These are phyloP conservation scores for Plasmodium yoelii DNA, from an alignment of 169 alveolate species.

Conservation along the genomic window DNA sequence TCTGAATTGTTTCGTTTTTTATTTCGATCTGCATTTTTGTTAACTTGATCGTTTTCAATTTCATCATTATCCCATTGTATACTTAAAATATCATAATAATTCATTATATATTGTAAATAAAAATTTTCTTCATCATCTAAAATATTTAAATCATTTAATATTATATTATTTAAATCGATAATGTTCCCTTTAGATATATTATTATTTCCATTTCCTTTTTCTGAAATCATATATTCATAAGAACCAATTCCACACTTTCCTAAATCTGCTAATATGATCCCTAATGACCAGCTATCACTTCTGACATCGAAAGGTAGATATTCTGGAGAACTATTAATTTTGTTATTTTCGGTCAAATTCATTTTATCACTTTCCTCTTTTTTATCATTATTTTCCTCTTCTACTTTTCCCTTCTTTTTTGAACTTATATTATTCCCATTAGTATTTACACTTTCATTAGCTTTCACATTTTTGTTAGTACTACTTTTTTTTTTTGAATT, in stretches of 20 bases:
- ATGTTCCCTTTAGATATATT: slow-evolving; percentile 3
- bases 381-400: background rate
- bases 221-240: slow-evolving; percentile 40
- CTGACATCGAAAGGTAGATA: slow-evolving; percentile 64
- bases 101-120: slow-evolving; percentile 53
- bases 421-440: background rate
- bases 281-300: slow-evolving; percentile 76
- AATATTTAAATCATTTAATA: slow-evolving; percentile 41
- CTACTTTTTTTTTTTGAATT: background rate
- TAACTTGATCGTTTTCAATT: slow-evolving; percentile 30
- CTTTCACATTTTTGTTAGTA: background rate
- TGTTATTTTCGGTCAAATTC: slow-evolving; percentile 13
- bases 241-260: slow-evolving; percentile 62
- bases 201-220: slow-evolving; percentile 9
- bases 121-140: slow-evolving; percentile 45
- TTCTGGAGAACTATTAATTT: slow-evolving; percentile 19
- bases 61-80: slow-evolving; percentile 31
- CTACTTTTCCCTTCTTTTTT: background rate
- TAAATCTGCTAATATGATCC: slow-evolving; percentile 73
- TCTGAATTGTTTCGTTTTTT: background rate
- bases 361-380: background rate
- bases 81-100: slow-evolving; percentile 49
- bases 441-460: background rate
- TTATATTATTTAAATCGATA: slow-evolving; percentile 21
- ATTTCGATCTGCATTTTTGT: background rate